These are phyloP conservation scores for Hyaloscypha variabilis DNA, from an alignment of 495 filamentous ascomycete species.

Conservation along the genomic window DNA sequence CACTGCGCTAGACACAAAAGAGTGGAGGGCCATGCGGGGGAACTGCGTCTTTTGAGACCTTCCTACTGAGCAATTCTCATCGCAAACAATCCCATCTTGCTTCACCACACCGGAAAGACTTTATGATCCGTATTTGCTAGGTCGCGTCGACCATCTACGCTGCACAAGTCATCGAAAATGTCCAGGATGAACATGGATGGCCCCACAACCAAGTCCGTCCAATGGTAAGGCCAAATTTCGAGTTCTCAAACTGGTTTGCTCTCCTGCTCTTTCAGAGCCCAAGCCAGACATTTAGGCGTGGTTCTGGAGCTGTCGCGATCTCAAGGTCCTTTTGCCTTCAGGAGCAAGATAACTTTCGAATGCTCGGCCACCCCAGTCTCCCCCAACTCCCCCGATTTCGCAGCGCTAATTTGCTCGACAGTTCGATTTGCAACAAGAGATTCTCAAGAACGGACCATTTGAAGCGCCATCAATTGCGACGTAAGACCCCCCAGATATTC, in stretches of 20 bases:
- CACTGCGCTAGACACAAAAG: not conserved
- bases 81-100: not conserved
- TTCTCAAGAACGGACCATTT: constrained; percentile 28
- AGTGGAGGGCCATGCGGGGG: not conserved
- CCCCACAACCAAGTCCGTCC: not conserved
- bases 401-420: constrained; percentile 59
- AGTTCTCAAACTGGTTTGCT: constrained; percentile 37
- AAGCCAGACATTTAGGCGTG: too few relatives aligned
- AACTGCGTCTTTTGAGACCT: not conserved
- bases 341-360: too few relatives aligned
- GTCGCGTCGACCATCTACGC: not conserved
- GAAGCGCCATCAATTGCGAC: constrained; percentile 25
- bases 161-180: not conserved
- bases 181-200: not conserved
- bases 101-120: not conserved
- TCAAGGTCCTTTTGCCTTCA: too few relatives aligned
- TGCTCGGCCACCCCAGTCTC: too few relatives aligned
- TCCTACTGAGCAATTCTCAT: not conserved
- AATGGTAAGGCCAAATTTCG: too few relatives aligned
- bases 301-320: too few relatives aligned
- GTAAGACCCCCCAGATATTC: constrained; percentile 7
- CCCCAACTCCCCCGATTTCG: too few relatives aligned
- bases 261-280: constrained; percentile 55
- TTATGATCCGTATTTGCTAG: not conserved
- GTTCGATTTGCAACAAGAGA: constrained; percentile 20